Evolutionary conservation across 768 basidiomycete genomes (phyloP).

Genomic region (Boletus subcaerulescens): DNA sequence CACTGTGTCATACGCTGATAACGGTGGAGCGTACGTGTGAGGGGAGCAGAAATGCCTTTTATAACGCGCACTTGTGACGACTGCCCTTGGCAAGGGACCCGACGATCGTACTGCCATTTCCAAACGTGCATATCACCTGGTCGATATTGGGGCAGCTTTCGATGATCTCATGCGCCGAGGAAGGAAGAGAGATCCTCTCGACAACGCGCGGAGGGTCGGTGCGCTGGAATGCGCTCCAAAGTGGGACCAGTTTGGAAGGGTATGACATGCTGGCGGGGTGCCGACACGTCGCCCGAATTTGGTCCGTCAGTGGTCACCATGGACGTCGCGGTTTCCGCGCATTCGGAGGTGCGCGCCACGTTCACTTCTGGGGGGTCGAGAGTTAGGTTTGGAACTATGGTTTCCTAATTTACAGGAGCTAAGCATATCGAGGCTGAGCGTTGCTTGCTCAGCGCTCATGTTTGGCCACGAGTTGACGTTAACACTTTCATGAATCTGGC

Average conservation of each 20-base stretch:
- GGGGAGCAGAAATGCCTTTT: neutral
- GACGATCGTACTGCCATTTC: neutral
- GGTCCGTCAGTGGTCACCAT: neutral
- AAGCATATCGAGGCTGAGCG: no score
- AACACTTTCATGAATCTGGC: no score
- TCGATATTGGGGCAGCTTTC: conserved; percentile 10
- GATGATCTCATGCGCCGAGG: conserved; percentile 6
- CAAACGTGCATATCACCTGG: conserved; percentile 3
- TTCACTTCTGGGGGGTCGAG: no score
- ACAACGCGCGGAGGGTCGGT: conserved; percentile 1
- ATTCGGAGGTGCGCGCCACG: neutral
- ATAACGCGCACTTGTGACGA: neutral
- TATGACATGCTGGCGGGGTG: neutral
- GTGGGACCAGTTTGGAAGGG: neutral
- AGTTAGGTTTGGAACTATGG: no score
- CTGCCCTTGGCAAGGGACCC: conserved; percentile 5
- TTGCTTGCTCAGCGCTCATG: no score
- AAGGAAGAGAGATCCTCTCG: conserved; percentile 5
- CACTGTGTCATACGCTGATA: conserved; percentile 2
- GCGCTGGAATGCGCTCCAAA: conserved; percentile 5
- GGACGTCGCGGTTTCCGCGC: neutral
- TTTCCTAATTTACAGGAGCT: no score
- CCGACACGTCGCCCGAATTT: neutral
- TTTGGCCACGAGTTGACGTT: no score
- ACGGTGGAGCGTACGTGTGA: conserved; percentile 2